Base-by-base conservation (phyloP, 75 land plant genomes). In the Chamaecyparis obtusa region DNA sequence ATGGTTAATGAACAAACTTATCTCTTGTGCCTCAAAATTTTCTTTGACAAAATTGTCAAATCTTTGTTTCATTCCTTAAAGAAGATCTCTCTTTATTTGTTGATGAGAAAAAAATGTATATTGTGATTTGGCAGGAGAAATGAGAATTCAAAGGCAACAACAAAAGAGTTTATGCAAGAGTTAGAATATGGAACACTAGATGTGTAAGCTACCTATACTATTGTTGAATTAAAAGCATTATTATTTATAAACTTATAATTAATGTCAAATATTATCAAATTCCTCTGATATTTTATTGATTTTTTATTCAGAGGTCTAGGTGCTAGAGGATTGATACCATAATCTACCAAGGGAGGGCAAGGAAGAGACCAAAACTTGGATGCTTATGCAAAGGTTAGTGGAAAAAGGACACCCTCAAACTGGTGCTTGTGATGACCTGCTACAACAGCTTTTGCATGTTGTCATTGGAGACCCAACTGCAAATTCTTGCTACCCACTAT, bases 81-180 rank as follows among this genome's bases (percentile, higher is more conserved):
- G 83, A 24, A 80, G 2, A 41, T 80, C 24, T 44, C n/a, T 43
- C 10, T 48, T 16, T 4, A 36, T 78, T 78, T 60, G 0, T 21
- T 13, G 3, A 36, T 24, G 48, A 21, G 10, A 11, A 44, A 80
- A 27, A 27, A 24, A 35, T 33, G 24, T n/a, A 39, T 16, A 36
- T 86, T 30, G 88, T 87, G 30, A 83, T 86, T 7, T 84, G 90
- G n/a, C 89, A 98, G 99, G 96, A 92, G 99, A 89, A 98, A 95
- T 89, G 99, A 97, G 85, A 90, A 89, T 86, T 95, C 99, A 54
- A 93, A 90, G 27, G 87, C 91, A 54, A 33, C 87, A 57, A 97
- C 99, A 39, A 97, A 94, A 87, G 99, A 98, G n/a, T 97, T 98
- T 77, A 80, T 90, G 84, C 89, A 91, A 41, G 99, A 98, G 82